A percentile compares a stretch with the other conserved stretches of the same genome.
These are phyloP conservation scores for Zopfia rhizophila DNA, from an alignment of 2,329 filamentous ascomycete genomes.

Conservation along the genomic window DNA sequence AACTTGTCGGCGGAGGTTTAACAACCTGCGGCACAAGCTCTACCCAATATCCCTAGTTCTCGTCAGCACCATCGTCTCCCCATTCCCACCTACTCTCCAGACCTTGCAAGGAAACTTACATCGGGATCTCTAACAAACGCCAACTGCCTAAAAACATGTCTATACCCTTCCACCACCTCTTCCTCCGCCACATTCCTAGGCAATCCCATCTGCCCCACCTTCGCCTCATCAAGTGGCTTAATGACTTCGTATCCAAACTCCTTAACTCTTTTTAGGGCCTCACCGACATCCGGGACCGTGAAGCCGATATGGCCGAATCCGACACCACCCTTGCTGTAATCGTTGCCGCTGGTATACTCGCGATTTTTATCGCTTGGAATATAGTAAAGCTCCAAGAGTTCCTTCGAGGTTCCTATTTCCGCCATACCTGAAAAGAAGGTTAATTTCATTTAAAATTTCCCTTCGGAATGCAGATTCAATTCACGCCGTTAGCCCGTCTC, in stretches of 20 bases:
- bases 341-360: conserved; percentile 40
- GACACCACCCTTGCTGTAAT: conserved; percentile 28
- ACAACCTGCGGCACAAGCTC: conserved; percentile 41
- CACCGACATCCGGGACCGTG: conserved; percentile 43
- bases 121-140: conserved; percentile 49
- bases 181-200: conserved; percentile 29
- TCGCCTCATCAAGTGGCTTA: conserved; percentile 40
- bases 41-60: conserved; percentile 42
- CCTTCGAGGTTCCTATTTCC: conserved; percentile 34
- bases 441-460: no score
- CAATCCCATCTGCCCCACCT: conserved; percentile 36
- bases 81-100: neutral
- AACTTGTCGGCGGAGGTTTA: no score
- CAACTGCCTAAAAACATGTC: conserved; percentile 41
- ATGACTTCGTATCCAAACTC: conserved; percentile 37
- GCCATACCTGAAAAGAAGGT: no score
- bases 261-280: conserved; percentile 32
- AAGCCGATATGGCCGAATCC: conserved; percentile 51
- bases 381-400: conserved; percentile 45
- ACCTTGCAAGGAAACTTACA: conserved; percentile 35
- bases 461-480: no score
- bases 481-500: no score
- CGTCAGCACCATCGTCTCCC: conserved; percentile 13
- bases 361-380: conserved; percentile 35
- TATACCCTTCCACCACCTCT: conserved; percentile 37